Base-by-base conservation (phyloP, 345 rosid species). In the Populus pruinosa region DNA sequence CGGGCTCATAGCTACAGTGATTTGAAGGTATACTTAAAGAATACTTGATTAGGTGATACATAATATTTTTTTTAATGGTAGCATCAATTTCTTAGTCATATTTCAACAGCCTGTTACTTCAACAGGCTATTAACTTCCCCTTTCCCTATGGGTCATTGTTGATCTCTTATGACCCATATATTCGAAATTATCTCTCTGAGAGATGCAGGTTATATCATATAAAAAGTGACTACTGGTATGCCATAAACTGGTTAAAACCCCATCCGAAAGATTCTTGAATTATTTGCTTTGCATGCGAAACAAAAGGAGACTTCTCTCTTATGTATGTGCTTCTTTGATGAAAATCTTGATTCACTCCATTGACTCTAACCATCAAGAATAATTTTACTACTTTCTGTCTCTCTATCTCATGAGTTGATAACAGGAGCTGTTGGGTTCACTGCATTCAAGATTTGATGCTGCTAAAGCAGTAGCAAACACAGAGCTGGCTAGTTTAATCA, bases 1-100 rank as follows among this genome's bases (percentile, higher is more conserved):
- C 90, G 94, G 77, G 88, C 92, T 17, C 94, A 87, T 73, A 92
- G 94, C 84, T 90, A 84, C 85, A 87, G 84, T 20, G 89, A 92
- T 84, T 82, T 92, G 73, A 87, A 87, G 94, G 97, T 88, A 83
- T 44, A 2, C 12, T 38, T 70, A 14, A 36, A 39, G 35, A 59
- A 63, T 47, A 63, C 13, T 25, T n/a, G 27, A 21, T 69, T 41
- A 31, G 39, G 17, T 2, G 39, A 13, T 11, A 0, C 7, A 29
- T 33, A 7, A 27, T 23, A 13, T 29, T 23, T 29, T 27, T 33
- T 31, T 65, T 65, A 27, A 12, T 65, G 68, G 5, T 27, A 65
- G 53, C 39, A 31, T 33, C 35, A 33, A 65, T 2, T 23, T 25
- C 49, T 38, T 10, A 67, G 50, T 11, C 71, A 47, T 23, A 36